These are phyloP conservation scores for Jasminum sambac DNA, from an alignment of 257 asterid genomes.

Conservation along the genomic window DNA sequence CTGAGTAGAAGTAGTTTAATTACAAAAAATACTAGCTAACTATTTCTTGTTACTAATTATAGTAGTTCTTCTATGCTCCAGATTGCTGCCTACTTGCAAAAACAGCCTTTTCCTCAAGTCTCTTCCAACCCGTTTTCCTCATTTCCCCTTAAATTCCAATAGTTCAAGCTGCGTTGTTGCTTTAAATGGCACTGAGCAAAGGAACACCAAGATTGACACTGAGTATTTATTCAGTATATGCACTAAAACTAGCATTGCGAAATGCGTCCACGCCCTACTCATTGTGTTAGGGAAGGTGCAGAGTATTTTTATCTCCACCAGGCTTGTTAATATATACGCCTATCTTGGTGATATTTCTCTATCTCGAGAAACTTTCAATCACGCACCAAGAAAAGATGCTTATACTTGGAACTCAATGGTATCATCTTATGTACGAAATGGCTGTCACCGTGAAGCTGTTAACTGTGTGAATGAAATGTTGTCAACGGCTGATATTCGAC, in stretches of 20 bases:
- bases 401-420: conserved; percentile 7
- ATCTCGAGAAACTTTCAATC: not conserved
- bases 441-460: conserved; percentile 38
- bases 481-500: conserved; percentile 36
- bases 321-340: not conserved
- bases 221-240: conserved; percentile 39
- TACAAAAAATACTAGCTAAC: not conserved
- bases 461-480: conserved; percentile 39
- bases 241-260: conserved; percentile 19
- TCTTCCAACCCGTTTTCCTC: not conserved
- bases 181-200: conserved; percentile 23
- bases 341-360: not conserved
- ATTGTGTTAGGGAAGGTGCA: conserved; percentile 38
- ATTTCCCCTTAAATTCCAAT: conserved; percentile 14
- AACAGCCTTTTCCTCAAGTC: conserved; percentile 19
- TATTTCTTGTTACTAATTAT: not conserved
- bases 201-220: conserved; percentile 27
- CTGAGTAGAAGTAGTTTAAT: no score
- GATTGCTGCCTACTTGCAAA: conserved; percentile 30
- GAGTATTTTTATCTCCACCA: conserved; percentile 24
- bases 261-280: conserved; percentile 42
- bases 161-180: conserved; percentile 19
- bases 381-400: not conserved
- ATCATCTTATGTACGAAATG: conserved; percentile 13
- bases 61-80: not conserved